Conservation (phyloP, 345 rosid species). For the Combretum micranthum region DNA sequence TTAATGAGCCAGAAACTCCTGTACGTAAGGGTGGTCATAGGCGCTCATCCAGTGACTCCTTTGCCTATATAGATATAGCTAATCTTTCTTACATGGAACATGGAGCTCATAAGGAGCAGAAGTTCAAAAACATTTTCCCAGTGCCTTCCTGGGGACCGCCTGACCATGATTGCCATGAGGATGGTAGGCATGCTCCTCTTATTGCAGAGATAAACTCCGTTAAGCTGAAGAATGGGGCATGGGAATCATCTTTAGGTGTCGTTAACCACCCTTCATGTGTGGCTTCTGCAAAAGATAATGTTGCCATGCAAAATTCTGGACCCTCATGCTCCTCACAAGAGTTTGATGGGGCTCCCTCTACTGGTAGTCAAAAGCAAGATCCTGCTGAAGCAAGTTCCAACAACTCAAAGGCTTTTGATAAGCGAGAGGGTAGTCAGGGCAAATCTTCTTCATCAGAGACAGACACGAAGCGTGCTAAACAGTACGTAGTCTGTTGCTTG, state of each 20-base stretch:
- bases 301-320: conserved; percentile 44
- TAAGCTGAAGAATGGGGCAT: conserved; percentile 43
- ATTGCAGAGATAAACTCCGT: conserved; percentile 37
- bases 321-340: conserved; percentile 40
- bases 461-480: conserved; percentile 81
- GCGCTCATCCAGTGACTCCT: conserved; percentile 97
- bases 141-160: conserved; percentile 57
- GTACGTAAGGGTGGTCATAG: conserved; percentile 84
- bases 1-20: conserved; percentile 94
- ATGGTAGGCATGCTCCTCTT: conserved; percentile 37
- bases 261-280: conserved; percentile 33
- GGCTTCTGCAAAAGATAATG: conserved; percentile 46
- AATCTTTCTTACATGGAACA: conserved; percentile 50
- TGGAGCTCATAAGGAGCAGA: conserved; percentile 57
- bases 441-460: conserved; percentile 45
- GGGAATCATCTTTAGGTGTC: conserved; percentile 43
- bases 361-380: conserved; percentile 48
- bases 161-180: conserved; percentile 52
- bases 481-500: conserved; percentile 46
- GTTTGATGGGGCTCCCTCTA: conserved; percentile 32
- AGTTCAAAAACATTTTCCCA: conserved; percentile 29
- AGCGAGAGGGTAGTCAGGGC: conserved; percentile 39
- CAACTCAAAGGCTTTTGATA: conserved; percentile 52
- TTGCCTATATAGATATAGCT: conserved; percentile 66
- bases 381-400: conserved; percentile 35